These are phyloP conservation scores for Ilex aquifolium DNA, from an alignment of 257 asterid species.

Conservation along the genomic window DNA sequence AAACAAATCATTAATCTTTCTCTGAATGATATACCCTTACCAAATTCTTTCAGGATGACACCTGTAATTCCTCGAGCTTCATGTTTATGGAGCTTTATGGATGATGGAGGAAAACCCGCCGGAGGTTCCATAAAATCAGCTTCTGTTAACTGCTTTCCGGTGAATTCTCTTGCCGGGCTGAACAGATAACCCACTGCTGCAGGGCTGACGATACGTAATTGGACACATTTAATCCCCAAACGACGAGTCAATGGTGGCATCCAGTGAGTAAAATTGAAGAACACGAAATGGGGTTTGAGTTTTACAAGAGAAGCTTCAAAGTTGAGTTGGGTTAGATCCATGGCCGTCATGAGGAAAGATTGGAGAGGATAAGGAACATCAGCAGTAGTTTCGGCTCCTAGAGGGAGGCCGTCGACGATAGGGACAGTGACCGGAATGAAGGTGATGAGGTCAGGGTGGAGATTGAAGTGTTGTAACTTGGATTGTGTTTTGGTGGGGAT, in stretches of 20 bases:
- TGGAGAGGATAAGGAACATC: constrained; percentile 38
- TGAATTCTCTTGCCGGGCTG: constrained; percentile 9
- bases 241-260: constrained; percentile 18
- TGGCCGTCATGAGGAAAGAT: constrained; percentile 34
- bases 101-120: constrained; percentile 22
- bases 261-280: constrained; percentile 24
- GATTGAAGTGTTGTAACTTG: constrained; percentile 30
- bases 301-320: constrained; percentile 7
- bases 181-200: constrained; percentile 31
- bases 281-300: constrained; percentile 13
- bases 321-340: constrained; percentile 30
- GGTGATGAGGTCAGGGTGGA: constrained; percentile 21
- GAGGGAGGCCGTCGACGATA: constrained; percentile 35
- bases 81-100: constrained; percentile 26
- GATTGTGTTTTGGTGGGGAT: constrained; percentile 33
- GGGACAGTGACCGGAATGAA: constrained; percentile 36
- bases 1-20: constrained; percentile 21
- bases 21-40: constrained; percentile 20
- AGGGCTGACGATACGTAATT: constrained; percentile 31
- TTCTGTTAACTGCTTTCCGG: constrained; percentile 9
- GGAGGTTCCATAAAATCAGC: constrained; percentile 36
- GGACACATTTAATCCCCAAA: constrained; percentile 22
- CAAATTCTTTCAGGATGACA: constrained; percentile 18
- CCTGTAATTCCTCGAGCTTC: constrained; percentile 28
- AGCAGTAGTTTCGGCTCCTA: constrained; percentile 38